These are phyloP conservation scores for Knufia petricola DNA, from an alignment of 2,329 filamentous ascomycete species.

Conservation along the genomic window DNA sequence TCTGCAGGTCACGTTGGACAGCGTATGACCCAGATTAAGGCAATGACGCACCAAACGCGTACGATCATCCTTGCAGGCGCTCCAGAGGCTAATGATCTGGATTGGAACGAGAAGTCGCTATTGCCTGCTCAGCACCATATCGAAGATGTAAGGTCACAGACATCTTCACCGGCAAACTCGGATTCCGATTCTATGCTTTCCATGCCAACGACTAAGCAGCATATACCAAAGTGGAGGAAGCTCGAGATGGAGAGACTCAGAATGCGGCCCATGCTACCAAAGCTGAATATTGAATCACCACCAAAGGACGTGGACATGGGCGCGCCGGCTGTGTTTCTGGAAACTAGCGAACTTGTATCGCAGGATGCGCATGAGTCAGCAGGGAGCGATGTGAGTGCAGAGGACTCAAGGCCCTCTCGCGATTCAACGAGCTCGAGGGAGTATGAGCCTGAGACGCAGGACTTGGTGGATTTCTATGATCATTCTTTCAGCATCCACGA, in stretches of 20 bases:
- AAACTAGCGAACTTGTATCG: slow-evolving; percentile 7
- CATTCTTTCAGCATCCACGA: slow-evolving; percentile 66
- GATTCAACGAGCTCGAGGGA: slow-evolving; percentile 20
- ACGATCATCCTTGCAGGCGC: slow-evolving; percentile 23
- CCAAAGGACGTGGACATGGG: slow-evolving; percentile 21
- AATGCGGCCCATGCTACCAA: slow-evolving; percentile 22
- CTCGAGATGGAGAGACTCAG: slow-evolving; percentile 19
- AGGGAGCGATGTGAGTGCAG: slow-evolving; percentile 19
- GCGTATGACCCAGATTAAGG: background rate
- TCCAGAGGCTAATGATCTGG: slow-evolving; percentile 18
- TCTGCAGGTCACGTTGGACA: no score
- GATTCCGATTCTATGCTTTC: slow-evolving; percentile 1
- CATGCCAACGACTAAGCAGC: background rate
- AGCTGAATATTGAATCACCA: slow-evolving; percentile 16
- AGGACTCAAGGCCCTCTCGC: slow-evolving; percentile 19
- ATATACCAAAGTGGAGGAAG: slow-evolving; percentile 19
- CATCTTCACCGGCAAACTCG: background rate
- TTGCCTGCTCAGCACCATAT: slow-evolving; percentile 16
- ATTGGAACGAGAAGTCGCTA: slow-evolving; percentile 22
- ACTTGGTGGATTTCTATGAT: slow-evolving; percentile 60
- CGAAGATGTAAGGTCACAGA: slow-evolving; percentile 10
- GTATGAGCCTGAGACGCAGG: slow-evolving; percentile 23
- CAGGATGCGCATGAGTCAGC: slow-evolving; percentile 13
- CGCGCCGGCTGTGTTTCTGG: slow-evolving; percentile 16
- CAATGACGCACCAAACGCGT: slow-evolving; percentile 16